Conservation (phyloP, 2,329 filamentous ascomycete genomes). For the Diatrype stigma region DNA sequence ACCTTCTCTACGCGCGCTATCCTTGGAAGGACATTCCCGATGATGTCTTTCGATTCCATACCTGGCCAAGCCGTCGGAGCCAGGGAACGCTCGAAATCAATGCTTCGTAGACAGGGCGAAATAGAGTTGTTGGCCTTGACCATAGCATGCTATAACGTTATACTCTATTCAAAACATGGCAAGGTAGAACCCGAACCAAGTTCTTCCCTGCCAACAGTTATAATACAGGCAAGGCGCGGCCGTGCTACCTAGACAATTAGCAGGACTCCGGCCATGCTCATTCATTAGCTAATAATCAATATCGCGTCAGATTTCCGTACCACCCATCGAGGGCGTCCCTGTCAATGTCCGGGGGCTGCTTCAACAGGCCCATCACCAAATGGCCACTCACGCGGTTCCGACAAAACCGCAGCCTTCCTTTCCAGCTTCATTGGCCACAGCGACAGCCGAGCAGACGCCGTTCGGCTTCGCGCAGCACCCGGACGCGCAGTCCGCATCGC, state of each 20-base stretch:
- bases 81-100: too few species aligned
- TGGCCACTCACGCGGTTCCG: background rate
- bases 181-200: too few species aligned
- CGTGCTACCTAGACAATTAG: background rate
- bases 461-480: conserved; percentile 20
- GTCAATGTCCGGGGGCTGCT: background rate
- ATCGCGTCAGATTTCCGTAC: background rate
- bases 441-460: conserved; percentile 21
- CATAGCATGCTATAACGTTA: background rate
- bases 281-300: background rate
- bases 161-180: background rate
- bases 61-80: too few species aligned
- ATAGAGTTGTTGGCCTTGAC: too few species aligned
- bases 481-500: conserved; percentile 25
- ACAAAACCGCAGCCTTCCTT: conserved; percentile 23
- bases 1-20: too few species aligned
- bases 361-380: background rate
- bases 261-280: background rate
- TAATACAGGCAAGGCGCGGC: background rate
- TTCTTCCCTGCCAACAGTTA: too few species aligned
- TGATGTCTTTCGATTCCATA: too few species aligned
- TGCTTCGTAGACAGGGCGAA: too few species aligned
- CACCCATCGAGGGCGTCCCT: background rate
- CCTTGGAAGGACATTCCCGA: too few species aligned
- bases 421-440: conserved; percentile 16